Evolutionary conservation across 352 stramenopile species (phyloP).

Genomic region (Phytophthora macrochlamydospora): DNA sequence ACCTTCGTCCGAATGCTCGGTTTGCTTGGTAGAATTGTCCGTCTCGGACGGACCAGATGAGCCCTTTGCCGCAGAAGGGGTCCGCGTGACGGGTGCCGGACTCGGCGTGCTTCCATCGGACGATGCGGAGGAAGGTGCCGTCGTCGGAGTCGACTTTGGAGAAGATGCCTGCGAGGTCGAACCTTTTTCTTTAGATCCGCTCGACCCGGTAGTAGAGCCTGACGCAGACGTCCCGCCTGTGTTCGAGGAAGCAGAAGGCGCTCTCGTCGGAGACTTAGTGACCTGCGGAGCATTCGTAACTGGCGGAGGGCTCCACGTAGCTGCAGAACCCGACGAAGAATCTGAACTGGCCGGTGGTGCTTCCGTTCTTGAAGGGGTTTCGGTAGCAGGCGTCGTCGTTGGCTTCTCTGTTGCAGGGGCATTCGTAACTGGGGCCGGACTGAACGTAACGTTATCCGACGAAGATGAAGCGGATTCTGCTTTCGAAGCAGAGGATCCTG

Average conservation of each 20-base stretch:
- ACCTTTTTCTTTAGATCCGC: neutral
- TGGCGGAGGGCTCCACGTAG: slow-evolving; percentile 26
- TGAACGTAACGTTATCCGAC: slow-evolving; percentile 19
- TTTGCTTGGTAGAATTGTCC: slow-evolving; percentile 21
- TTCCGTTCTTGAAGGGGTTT: neutral
- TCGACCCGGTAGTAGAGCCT: slow-evolving; percentile 19
- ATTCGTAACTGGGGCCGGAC: slow-evolving; percentile 31
- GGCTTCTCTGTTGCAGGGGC: slow-evolving; percentile 12
- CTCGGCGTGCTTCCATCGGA: slow-evolving; percentile 29
- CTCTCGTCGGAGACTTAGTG: slow-evolving; percentile 20
- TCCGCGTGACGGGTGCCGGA: slow-evolving; percentile 38
- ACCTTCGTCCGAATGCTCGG: slow-evolving; percentile 10
- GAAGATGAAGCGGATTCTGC: slow-evolving; percentile 4
- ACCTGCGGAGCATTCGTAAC: slow-evolving; percentile 22
- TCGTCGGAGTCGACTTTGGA: slow-evolving; percentile 6
- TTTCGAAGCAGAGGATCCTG: slow-evolving; percentile 13
- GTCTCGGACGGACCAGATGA: slow-evolving; percentile 14
- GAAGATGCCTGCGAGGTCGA: slow-evolving; percentile 5
- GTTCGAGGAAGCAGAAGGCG: slow-evolving; percentile 11
- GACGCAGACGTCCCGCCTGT: slow-evolving; percentile 11
- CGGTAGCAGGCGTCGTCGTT: slow-evolving; percentile 15
- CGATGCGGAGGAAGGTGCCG: slow-evolving; percentile 5
- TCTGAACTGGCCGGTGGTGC: neutral
- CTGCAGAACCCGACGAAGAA: slow-evolving; percentile 22
- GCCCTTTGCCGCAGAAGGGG: slow-evolving; percentile 12